Evolutionary conservation across 2,329 filamentous ascomycete genomes (phyloP).

Genomic region (Penicillium sp.): DNA sequence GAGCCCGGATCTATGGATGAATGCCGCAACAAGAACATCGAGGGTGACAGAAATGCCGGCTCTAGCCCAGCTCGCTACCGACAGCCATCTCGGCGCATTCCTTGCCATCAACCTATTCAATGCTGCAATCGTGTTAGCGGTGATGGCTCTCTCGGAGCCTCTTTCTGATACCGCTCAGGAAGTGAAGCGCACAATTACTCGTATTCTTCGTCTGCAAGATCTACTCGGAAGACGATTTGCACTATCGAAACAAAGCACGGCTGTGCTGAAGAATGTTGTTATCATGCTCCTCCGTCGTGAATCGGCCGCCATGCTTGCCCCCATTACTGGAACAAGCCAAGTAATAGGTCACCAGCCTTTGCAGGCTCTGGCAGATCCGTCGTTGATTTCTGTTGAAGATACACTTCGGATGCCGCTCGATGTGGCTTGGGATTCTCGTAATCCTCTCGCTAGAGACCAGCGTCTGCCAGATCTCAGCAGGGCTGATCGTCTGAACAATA

Average conservation of each 20-base stretch:
- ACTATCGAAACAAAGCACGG: conserved; percentile 37
- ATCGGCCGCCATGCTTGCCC: conserved; percentile 24
- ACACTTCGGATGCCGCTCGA: conserved; percentile 24
- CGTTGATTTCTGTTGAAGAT: conserved; percentile 23
- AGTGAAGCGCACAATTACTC: conserved; percentile 44
- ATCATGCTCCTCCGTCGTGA: conserved; percentile 26
- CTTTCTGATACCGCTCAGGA: conserved; percentile 45
- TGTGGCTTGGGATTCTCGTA: conserved; percentile 5
- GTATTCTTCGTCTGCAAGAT: conserved; percentile 44
- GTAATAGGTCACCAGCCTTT: neutral
- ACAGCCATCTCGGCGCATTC: conserved; percentile 47
- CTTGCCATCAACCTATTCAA: conserved; percentile 49
- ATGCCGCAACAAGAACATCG: conserved; percentile 43
- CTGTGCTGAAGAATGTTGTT: conserved; percentile 25
- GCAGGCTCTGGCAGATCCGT: neutral
- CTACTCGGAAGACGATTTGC: conserved; percentile 34
- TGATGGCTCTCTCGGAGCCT: conserved; percentile 44
- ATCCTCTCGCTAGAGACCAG: conserved; percentile 4
- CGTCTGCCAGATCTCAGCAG: conserved; percentile 9
- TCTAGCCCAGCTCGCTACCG: conserved; percentile 39
- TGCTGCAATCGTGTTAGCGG: conserved; percentile 44
- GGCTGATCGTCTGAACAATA: conserved; percentile 23
- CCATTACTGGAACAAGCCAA: conserved; percentile 10
- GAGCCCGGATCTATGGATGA: conserved; percentile 24
- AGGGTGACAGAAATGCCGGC: conserved; percentile 32